Conservation (phyloP, 2,329 filamentous ascomycete genomes). For the Berkeleyomyces basicola region DNA sequence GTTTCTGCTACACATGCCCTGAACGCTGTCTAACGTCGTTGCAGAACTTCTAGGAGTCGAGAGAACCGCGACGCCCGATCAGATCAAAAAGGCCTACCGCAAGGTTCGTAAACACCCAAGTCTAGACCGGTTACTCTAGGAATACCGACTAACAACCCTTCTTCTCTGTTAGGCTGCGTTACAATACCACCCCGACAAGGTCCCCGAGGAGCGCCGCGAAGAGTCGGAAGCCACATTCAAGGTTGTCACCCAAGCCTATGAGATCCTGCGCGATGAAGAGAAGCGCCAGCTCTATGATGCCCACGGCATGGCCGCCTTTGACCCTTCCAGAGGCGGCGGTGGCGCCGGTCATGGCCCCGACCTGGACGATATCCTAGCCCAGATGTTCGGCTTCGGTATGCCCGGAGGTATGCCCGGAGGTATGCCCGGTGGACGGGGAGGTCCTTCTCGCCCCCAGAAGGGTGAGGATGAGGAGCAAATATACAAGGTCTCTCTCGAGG, state of each 20-base stretch:
- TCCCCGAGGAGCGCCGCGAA: constrained; percentile 66
- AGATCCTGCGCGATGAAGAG: constrained; percentile 91
- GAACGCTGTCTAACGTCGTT: constrained; percentile 7
- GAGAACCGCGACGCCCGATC: constrained; percentile 52
- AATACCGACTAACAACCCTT: background rate
- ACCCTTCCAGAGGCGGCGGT: constrained; percentile 51
- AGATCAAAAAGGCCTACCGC: constrained; percentile 92
- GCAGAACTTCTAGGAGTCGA: constrained; percentile 66
- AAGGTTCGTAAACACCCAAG: constrained; percentile 42
- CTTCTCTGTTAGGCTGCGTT: constrained; percentile 51
- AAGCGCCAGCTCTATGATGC: constrained; percentile 84
- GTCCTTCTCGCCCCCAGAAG: constrained; percentile 46
- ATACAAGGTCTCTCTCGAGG: constrained; percentile 82
- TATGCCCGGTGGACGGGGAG: constrained; percentile 26
- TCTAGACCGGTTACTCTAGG: background rate
- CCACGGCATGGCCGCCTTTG: constrained; percentile 92
- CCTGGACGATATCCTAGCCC: constrained; percentile 78
- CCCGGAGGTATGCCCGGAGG: constrained; percentile 29
- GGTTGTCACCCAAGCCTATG: constrained; percentile 80
- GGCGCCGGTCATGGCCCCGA: constrained; percentile 41
- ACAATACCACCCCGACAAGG: constrained; percentile 88
- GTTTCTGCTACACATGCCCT: background rate
- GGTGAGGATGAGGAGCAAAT: constrained; percentile 76
- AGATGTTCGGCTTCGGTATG: constrained; percentile 74
- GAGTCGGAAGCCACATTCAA: constrained; percentile 90